Base-by-base conservation (phyloP, 768 basidiomycete species). In the Phallus indusiatus region DNA sequence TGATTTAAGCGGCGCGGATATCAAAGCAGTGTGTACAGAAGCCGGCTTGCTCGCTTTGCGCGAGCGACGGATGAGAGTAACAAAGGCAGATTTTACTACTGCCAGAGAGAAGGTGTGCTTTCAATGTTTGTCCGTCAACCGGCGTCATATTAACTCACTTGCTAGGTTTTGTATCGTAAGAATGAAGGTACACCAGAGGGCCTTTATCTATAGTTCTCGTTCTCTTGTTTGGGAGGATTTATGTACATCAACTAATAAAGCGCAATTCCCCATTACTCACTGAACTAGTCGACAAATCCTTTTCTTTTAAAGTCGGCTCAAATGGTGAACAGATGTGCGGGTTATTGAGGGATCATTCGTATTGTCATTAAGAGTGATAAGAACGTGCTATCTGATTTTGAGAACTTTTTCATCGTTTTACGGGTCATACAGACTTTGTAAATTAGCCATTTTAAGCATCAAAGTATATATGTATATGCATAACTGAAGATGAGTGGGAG, bases 21-120 rank as follows among this genome's bases (percentile, higher is more conserved):
- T 99, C 79, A 98, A 98, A 75, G 96, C 95, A 1, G 91, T 98
- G 5, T 97, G 94, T 70, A 98, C 96, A 6, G 96, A 99, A 70
- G 95, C 96, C n/a, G 96, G 96, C 64, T 72, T 99, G 54, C 78
- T 98, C 35, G 96, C 96, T 5, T 76, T 99, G 61, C 81, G 96
- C 64, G 96, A 99, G 71, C 79, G 96, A 56, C 79, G 96, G 62
- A 98, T 94, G 93, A 78, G 89, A 68, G 95, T 97, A 14, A 90
- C 83, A 35, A 94, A 96, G 74, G 81, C 78, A 7, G 95, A 98
- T 72, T 91, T 98, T 66, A 86, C 90, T 3, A 69, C 85, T 12
- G 95, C 95, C 2, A 77, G 94, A 69, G 95, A 97, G 77, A 96
- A 96, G 85, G 94, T 91, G 3, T 35, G 37, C 21, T 46, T 17